Conservation (phyloP, 2,329 filamentous ascomycete genomes). For the Fusarium vanettenii region DNA sequence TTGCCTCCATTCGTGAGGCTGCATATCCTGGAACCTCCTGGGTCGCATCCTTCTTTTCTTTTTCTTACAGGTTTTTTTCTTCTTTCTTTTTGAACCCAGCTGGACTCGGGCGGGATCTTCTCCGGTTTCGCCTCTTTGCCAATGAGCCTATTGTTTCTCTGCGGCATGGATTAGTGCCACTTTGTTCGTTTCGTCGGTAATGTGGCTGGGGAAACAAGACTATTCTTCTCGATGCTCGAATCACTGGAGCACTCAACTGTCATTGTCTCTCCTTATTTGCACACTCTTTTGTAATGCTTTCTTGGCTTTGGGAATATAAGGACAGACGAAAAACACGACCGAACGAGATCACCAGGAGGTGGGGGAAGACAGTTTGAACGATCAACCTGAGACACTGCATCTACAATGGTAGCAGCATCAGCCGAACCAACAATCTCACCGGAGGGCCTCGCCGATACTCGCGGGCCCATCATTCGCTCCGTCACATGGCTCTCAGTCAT, state of each 20-base stretch:
- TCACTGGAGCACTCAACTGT: not conserved
- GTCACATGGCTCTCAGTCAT: slow-evolving; percentile 28
- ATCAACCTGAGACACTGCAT: not conserved
- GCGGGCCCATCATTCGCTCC: slow-evolving; percentile 16
- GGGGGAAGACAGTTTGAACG: not conserved
- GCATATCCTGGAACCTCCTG: not conserved
- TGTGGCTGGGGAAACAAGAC: not conserved
- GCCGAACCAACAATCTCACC: slow-evolving; percentile 4
- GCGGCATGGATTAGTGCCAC: not conserved
- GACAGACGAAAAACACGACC: not conserved
- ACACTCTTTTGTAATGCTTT: not conserved
- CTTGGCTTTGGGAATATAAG: slow-evolving; percentile 6
- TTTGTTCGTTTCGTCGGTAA: not conserved
- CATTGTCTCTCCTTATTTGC: not conserved
- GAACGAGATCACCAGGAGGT: not conserved
- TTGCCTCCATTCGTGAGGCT: not conserved
- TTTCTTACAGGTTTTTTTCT: not conserved
- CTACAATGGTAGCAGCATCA: slow-evolving; percentile 7
- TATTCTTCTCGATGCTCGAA: not conserved
- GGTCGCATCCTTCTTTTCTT: not conserved
- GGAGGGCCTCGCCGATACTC: slow-evolving; percentile 22
- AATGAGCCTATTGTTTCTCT: not conserved
- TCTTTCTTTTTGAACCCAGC: not conserved
- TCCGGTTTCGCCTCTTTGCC: not conserved
- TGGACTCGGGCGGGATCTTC: not conserved